These are phyloP conservation scores for Camellia granthamiana DNA, from an alignment of 148 eudicot species.

Conservation along the genomic window DNA sequence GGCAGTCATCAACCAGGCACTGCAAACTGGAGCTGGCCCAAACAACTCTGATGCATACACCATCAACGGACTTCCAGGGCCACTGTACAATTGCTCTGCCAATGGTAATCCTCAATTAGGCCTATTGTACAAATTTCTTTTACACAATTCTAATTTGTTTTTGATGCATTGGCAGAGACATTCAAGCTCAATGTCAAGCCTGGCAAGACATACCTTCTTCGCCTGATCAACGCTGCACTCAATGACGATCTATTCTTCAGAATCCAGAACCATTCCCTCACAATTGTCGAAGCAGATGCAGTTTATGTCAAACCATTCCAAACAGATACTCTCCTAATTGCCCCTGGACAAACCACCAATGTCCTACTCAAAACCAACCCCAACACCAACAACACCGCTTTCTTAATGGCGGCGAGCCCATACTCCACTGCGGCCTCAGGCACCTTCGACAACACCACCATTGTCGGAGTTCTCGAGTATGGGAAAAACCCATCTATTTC, in stretches of 20 bases:
- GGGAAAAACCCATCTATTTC: constrained; percentile 11
- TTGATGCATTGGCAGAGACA: constrained; percentile 30
- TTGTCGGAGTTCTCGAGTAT: constrained; percentile 56
- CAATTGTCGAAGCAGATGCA: constrained; percentile 66
- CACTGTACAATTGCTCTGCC: constrained; percentile 57
- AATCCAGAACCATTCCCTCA: constrained; percentile 63
- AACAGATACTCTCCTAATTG: constrained; percentile 40
- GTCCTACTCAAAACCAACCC: constrained; percentile 57
- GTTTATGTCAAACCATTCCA: constrained; percentile 55
- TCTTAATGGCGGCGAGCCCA: constrained; percentile 61
- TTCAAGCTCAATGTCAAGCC: constrained; percentile 62
- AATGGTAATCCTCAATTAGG: constrained; percentile 28
- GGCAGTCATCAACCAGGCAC: constrained; percentile 55
- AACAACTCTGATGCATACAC: constrained; percentile 62
- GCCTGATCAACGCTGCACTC: constrained; percentile 73
- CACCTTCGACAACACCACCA: constrained; percentile 64
- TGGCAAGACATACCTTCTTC: constrained; percentile 61
- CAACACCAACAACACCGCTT: constrained; percentile 30
- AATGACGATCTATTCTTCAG: constrained; percentile 71
- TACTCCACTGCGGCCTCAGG: constrained; percentile 53
- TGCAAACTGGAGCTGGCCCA: constrained; percentile 55
- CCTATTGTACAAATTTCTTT: neutral
- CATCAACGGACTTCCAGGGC: constrained; percentile 60
- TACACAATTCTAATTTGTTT: neutral
- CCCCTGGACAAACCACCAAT: constrained; percentile 75